Base-by-base conservation (phyloP, 345 rosid species). In the Anacardium occidentale region DNA sequence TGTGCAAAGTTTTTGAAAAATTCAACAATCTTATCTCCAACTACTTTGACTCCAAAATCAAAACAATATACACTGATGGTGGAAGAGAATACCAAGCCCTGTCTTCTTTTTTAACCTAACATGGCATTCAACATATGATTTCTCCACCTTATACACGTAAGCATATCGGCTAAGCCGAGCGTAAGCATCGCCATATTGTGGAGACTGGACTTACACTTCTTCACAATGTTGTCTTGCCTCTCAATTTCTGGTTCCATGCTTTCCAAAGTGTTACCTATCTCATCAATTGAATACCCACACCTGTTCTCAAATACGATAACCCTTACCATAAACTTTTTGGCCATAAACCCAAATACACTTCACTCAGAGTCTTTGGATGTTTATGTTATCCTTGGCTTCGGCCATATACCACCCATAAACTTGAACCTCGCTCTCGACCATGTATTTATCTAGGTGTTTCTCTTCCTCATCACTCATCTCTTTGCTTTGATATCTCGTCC, bases 21-120 rank as follows among this genome's bases (percentile, higher is more conserved):
- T 52, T 61, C 11, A 50, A 50, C 11, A 18, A 7, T 2, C 37
- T 57, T 2, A 5, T 44, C 5, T 21, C 20, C 4, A 56, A 14
- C 2, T 42, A 17, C 0, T 59, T 71, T n/a, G 3, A 50, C 0
- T 6, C 20, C 0, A 2, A 25, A 34, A 71, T 60, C 5, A 10
- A 10, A 6, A 44, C 29, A 2, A 0, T 25, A 8, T 59, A 45
- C 29, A 14, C 58, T 20, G 3, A 71, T 26, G 25, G 25, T 37
- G 17, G 15, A 14, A 55, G 34, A 0, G 15, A 60, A 13, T 75
- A 18, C 17, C 12, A 60, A 10, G n/a, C n/a, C 0, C 17, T 62
- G 2, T 10, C 2, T 1, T 0, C 3, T 0, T 3, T 52, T 5
- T 15, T 11, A 2, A 2, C 5, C 4, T 0, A 7, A 7, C 20